These are phyloP conservation scores for Striga hermonthica DNA, from an alignment of 305 asterid species.

Conservation along the genomic window DNA sequence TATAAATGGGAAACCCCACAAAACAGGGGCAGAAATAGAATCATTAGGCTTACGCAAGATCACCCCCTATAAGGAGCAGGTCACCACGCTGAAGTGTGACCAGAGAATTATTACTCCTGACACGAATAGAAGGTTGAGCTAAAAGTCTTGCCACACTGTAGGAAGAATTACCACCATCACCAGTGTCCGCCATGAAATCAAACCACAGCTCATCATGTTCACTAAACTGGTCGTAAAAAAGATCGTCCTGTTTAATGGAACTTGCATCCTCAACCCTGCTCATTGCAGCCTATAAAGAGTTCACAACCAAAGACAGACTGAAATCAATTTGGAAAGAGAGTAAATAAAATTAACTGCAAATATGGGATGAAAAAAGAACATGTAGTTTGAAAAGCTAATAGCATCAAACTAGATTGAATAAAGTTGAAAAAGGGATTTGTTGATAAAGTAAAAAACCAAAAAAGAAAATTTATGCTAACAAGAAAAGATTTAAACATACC, in stretches of 20 bases:
- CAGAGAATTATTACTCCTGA: slow-evolving; percentile 49
- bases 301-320: too few relatives aligned
- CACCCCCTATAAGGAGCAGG: slow-evolving; percentile 97
- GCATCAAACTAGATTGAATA: slow-evolving; percentile 11
- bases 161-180: slow-evolving; percentile 98
- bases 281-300: slow-evolving; percentile 82
- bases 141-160: slow-evolving; percentile 92
- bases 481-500: slow-evolving; percentile 42
- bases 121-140: slow-evolving; percentile 80
- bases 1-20: too few relatives aligned
- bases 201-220: slow-evolving; percentile 91
- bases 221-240: slow-evolving; percentile 80
- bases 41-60: slow-evolving; percentile 87
- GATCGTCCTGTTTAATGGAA: slow-evolving; percentile 60
- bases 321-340: slow-evolving; percentile 7
- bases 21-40: not conserved
- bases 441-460: not conserved
- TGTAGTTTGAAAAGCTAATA: slow-evolving; percentile 9
- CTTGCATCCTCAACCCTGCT: slow-evolving; percentile 73
- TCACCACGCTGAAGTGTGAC: slow-evolving; percentile 70
- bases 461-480: slow-evolving; percentile 6
- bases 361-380: slow-evolving; percentile 10
- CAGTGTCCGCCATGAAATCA: slow-evolving; percentile 99
- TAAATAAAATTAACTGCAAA: slow-evolving; percentile 16
- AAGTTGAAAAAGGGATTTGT: not conserved